phyloP scores from a whole-genome alignment of 1,139 yeast genomes.

The Entelexis sorbosivorans region DNA sequence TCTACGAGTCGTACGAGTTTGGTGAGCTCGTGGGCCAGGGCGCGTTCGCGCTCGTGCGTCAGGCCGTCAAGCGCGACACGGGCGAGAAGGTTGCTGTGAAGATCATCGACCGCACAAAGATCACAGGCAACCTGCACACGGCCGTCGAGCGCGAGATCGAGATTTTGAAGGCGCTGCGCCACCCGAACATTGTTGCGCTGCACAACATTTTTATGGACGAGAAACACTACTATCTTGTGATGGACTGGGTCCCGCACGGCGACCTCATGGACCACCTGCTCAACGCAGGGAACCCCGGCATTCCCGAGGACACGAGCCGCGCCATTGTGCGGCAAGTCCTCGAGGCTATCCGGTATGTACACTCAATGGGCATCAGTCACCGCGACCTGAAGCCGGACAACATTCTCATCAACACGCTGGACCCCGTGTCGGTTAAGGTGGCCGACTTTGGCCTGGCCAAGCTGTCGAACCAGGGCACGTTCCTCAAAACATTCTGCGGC shows the following conservation, averaged over 20 bases:
- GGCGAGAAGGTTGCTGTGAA: constrained; percentile 86
- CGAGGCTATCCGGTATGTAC: constrained; percentile 78
- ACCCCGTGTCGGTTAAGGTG: constrained; percentile 78
- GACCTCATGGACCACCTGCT: constrained; percentile 87
- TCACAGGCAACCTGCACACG: constrained; percentile 51
- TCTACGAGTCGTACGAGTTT: constrained; percentile 63
- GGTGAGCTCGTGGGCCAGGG: constrained; percentile 89
- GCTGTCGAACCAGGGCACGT: constrained; percentile 61
- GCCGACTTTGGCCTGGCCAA: constrained; percentile 91
- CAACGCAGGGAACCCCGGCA: constrained; percentile 32
- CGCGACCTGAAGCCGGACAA: constrained; percentile 85
- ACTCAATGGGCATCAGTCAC: constrained; percentile 79
- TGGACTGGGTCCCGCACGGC: constrained; percentile 97
- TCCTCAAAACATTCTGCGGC: constrained; percentile 82
- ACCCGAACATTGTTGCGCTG: constrained; percentile 72
- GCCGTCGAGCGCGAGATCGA: constrained; percentile 81
- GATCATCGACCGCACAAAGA: constrained; percentile 71
- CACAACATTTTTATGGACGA: constrained; percentile 78
- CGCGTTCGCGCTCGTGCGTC: constrained; percentile 90
- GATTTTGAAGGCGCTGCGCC: constrained; percentile 63
- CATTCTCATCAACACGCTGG: constrained; percentile 78
- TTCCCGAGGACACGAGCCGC: constrained; percentile 64
- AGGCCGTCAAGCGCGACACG: constrained; percentile 73
- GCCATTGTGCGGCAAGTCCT: constrained; percentile 77
- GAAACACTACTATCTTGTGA: constrained; percentile 70